Evolutionary conservation across 2,329 filamentous ascomycete genomes (phyloP), one percentile per base, ranked within the genome.

Genomic region (Arachnopeziza araneosa): DNA sequence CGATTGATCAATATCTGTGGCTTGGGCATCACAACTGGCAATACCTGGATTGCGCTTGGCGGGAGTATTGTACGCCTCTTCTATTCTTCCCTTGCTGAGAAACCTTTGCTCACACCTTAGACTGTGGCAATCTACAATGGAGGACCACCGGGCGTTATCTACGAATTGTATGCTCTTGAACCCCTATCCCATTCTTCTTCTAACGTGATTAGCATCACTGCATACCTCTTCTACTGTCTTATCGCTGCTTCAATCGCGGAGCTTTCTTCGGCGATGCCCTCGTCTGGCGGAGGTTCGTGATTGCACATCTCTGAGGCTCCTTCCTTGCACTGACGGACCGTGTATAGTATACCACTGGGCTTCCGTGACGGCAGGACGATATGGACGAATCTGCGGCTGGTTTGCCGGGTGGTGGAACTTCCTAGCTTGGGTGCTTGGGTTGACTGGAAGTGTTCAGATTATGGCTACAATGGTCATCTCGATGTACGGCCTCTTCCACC

Each of bases 61-160:
- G 76, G 77, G 10, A 75, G 72, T 49, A 75, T 79, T 65, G 75
- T 78, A 24, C n/a, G 50, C 50, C 4, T 5, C 14, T 52, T 22
- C 50, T 24, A 50, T 50, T 52, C 24, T 52, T 4, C 8, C 9
- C 8, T 52, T 30, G 5, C 26, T 52, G 10, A 52, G 24, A 52
- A 52, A 22, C 50, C n/a, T 52, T 24, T 12, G 10, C 24, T 52
- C 21, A 23, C 19, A 3, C 3, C 50, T 23, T 44, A 63, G 59
- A 56, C 55, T 48, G 59, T 80, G 51, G 81, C 82, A 23, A 78
- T 86, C 61, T 79, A 76, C 68, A 86, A 87, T 71, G 84, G 84
- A 62, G 84, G 84, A 0, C 79, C 82, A 0, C 79, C 83, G 0
- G 83, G 83, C 21, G 79, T 84, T 0, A 74, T 87, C 2, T 87